Conservation (phyloP, 2,329 filamentous ascomycete genomes). For the Penicillium sp. region DNA sequence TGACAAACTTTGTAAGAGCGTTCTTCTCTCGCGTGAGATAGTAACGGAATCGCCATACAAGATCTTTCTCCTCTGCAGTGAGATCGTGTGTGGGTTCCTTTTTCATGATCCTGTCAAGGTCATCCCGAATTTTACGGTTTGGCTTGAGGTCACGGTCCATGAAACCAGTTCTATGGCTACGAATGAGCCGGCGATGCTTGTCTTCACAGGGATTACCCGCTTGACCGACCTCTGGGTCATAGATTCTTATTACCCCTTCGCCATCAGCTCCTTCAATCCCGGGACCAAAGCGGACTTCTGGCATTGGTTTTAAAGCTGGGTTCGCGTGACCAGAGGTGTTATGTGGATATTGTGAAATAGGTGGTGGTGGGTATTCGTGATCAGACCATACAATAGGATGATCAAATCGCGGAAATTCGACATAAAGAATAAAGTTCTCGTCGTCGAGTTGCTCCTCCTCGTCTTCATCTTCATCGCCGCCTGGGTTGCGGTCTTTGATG, state of each 20-base stretch:
- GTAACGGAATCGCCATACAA: slow-evolving; percentile 97
- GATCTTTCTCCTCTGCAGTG: slow-evolving; percentile 88
- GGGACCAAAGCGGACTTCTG: slow-evolving; percentile 87
- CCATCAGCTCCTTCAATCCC: slow-evolving; percentile 75
- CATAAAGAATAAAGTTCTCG: slow-evolving; percentile 78
- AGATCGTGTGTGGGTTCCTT: slow-evolving; percentile 91
- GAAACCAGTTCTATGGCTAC: slow-evolving; percentile 91
- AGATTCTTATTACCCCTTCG: slow-evolving; percentile 74
- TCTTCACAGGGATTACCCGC: slow-evolving; percentile 92
- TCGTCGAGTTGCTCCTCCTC: slow-evolving; percentile 54
- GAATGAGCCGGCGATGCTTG: slow-evolving; percentile 89
- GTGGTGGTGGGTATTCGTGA: slow-evolving; percentile 85
- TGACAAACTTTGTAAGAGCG: slow-evolving; percentile 94
- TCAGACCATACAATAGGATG: slow-evolving; percentile 95
- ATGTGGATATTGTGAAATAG: slow-evolving; percentile 75
- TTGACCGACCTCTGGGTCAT: slow-evolving; percentile 89
- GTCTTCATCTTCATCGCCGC: slow-evolving; percentile 44
- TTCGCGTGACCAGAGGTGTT: slow-evolving; percentile 68
- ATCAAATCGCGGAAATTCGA: slow-evolving; percentile 93
- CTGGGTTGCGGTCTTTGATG: slow-evolving; percentile 32
- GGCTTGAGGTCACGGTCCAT: slow-evolving; percentile 94
- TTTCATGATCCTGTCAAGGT: slow-evolving; percentile 86
- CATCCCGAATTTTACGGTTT: slow-evolving; percentile 93
- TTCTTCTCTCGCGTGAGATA: slow-evolving; percentile 91
- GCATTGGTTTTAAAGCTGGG: slow-evolving; percentile 76